phyloP scores from a whole-genome alignment of 2,329 filamentous ascomycete genomes.

The Pseudogymnoascus sp. region DNA sequence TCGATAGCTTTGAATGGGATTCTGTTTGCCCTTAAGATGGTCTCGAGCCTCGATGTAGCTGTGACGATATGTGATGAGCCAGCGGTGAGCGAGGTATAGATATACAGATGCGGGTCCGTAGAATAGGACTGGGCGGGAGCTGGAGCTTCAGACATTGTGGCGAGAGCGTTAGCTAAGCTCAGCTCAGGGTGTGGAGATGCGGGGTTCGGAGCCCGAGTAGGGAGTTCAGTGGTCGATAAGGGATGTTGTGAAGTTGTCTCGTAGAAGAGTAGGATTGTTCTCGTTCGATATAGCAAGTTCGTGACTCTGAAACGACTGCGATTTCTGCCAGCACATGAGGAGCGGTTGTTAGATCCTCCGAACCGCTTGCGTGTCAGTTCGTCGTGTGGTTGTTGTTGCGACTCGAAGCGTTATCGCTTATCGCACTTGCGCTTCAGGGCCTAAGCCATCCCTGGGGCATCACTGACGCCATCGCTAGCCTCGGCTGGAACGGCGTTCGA shows the following conservation, averaged over 20 bases:
- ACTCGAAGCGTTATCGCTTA: constrained; percentile 3
- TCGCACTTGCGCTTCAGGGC: neutral
- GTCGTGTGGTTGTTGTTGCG: constrained; percentile 5
- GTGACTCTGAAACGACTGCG: constrained; percentile 4
- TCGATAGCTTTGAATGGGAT: constrained; percentile 91
- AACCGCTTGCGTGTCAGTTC: constrained; percentile 2
- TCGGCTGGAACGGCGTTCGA: neutral
- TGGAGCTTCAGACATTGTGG: constrained; percentile 23
- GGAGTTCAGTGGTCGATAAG: neutral
- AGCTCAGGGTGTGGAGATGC: neutral
- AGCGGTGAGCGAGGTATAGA: constrained; percentile 92
- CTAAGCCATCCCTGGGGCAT: neutral
- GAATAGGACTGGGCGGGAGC: constrained; percentile 23
- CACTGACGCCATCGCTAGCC: constrained; percentile 7
- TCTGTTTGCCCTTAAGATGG: constrained; percentile 88
- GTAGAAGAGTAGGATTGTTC: neutral
- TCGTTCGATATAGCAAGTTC: neutral
- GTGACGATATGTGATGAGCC: constrained; percentile 95
- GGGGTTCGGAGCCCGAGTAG: constrained; percentile 1
- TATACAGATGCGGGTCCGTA: constrained; percentile 68
- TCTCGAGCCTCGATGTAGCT: constrained; percentile 89
- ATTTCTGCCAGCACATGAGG: constrained; percentile 6
- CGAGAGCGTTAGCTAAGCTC: neutral
- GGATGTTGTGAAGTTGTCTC: neutral
- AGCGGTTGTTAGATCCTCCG: constrained; percentile 8